These are phyloP conservation scores for Hypoxylon crocopeplum DNA, from an alignment of 495 filamentous ascomycete genomes.

Conservation along the genomic window DNA sequence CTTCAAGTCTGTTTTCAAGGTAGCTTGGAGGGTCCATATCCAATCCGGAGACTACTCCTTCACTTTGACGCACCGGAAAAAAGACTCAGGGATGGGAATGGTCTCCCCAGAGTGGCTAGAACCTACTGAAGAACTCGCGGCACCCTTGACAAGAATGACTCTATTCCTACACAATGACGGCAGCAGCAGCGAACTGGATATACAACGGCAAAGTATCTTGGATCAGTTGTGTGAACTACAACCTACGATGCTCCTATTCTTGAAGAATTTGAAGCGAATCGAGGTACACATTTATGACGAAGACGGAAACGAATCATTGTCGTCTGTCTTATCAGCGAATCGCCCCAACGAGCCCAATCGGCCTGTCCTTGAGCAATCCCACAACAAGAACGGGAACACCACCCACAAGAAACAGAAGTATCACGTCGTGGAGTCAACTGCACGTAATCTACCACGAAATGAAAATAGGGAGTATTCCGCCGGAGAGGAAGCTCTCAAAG, in stretches of 20 bases:
- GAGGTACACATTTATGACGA: slow-evolving; percentile 40
- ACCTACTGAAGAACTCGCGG: slow-evolving; percentile 8
- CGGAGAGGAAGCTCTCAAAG: slow-evolving; percentile 10
- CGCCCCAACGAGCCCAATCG: neutral
- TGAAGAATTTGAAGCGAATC: slow-evolving; percentile 46
- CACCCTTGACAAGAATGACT: slow-evolving; percentile 44
- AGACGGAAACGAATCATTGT: slow-evolving; percentile 4
- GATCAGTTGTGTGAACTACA: slow-evolving; percentile 45
- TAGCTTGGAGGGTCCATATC: slow-evolving; percentile 54
- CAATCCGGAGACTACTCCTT: slow-evolving; percentile 57
- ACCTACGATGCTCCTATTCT: slow-evolving; percentile 45
- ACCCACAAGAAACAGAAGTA: slow-evolving; percentile 13
- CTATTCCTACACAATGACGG: slow-evolving; percentile 41
- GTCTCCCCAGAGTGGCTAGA: slow-evolving; percentile 51
- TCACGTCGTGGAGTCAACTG: slow-evolving; percentile 33
- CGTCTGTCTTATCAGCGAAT: slow-evolving; percentile 11
- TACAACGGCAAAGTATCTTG: slow-evolving; percentile 29
- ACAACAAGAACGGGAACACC: slow-evolving; percentile 1
- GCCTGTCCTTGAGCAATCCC: slow-evolving; percentile 10
- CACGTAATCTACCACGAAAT: slow-evolving; percentile 33
- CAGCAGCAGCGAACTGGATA: slow-evolving; percentile 7
- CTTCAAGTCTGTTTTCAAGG: slow-evolving; percentile 61
- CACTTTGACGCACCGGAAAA: slow-evolving; percentile 42
- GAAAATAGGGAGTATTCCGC: slow-evolving; percentile 42
- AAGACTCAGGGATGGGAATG: slow-evolving; percentile 52